Evolutionary conservation across 768 basidiomycete species (phyloP).

Genomic region (Zangia roseola): DNA sequence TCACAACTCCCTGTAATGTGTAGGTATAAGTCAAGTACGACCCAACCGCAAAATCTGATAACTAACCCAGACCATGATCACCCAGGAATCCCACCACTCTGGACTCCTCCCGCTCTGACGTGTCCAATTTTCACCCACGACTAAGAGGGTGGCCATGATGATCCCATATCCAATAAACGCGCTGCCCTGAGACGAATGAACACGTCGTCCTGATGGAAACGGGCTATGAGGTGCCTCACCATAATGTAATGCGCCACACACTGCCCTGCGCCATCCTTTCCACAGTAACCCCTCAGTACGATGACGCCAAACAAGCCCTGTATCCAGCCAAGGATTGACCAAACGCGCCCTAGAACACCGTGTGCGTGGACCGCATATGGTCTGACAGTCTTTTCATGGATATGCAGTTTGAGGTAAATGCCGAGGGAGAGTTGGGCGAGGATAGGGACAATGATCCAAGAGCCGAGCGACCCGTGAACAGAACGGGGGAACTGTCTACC

Average conservation of each 20-base stretch:
- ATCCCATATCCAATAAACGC: conserved; percentile 87
- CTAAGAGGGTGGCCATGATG: conserved; percentile 75
- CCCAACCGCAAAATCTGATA: background rate
- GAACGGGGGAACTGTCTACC: conserved; percentile 76
- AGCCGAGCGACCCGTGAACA: conserved; percentile 68
- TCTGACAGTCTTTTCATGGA: conserved; percentile 72
- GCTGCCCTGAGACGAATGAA: conserved; percentile 50
- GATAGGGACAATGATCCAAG: conserved; percentile 56
- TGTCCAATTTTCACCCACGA: conserved; percentile 78
- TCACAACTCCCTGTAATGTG: conserved; percentile 47
- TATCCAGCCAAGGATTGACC: conserved; percentile 83
- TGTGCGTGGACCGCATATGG: conserved; percentile 71
- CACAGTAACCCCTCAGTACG: conserved; percentile 76
- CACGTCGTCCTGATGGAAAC: conserved; percentile 8
- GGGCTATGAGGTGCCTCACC: conserved; percentile 32
- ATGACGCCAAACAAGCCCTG: conserved; percentile 88
- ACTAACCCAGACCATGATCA: conserved; percentile 54
- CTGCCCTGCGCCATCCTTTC: conserved; percentile 67
- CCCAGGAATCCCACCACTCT: conserved; percentile 86
- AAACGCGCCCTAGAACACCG: conserved; percentile 78
- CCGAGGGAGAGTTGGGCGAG: conserved; percentile 67
- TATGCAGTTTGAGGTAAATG: conserved; percentile 89
- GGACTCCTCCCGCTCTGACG: conserved; percentile 67
- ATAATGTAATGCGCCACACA: conserved; percentile 89
- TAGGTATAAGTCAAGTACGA: background rate